Evolutionary conservation across 2,329 filamentous ascomycete species (phyloP).

Genomic region (Stagonosporopsis vannaccii): DNA sequence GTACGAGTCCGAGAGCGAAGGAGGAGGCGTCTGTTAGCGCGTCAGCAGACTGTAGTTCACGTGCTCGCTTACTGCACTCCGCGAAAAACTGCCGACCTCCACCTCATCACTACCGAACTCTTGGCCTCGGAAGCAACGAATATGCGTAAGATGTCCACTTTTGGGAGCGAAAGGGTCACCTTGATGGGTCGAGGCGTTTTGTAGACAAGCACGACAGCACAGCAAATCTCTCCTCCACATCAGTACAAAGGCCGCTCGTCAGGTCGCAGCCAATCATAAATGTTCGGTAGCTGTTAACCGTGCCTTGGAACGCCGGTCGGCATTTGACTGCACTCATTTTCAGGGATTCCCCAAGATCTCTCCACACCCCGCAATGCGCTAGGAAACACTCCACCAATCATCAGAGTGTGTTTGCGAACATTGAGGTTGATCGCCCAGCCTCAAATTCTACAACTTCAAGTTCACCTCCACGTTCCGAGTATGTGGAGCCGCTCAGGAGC

Average conservation of each 20-base stretch:
- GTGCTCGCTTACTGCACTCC: too few species aligned
- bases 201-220: neutral
- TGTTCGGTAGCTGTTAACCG: neutral
- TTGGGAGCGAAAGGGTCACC: neutral
- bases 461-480: constrained; percentile 9
- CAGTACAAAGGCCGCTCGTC: neutral
- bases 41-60: neutral
- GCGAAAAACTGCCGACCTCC: too few species aligned
- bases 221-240: neutral
- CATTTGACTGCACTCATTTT: neutral
- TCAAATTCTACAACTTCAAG: neutral
- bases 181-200: neutral
- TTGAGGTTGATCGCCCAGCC: neutral
- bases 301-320: constrained; percentile 1
- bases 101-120: too few species aligned
- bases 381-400: constrained; percentile 3
- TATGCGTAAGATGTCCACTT: too few species aligned
- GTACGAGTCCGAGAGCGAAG: too few species aligned
- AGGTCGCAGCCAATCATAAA: neutral
- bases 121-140: too few species aligned
- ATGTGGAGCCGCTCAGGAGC: constrained; percentile 4
- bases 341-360: neutral
- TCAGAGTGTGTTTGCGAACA: too few species aligned
- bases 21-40: neutral
- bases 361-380: constrained; percentile 9